Conservation (phyloP, 495 filamentous ascomycete species). For the Hyaloscypha variabilis region DNA sequence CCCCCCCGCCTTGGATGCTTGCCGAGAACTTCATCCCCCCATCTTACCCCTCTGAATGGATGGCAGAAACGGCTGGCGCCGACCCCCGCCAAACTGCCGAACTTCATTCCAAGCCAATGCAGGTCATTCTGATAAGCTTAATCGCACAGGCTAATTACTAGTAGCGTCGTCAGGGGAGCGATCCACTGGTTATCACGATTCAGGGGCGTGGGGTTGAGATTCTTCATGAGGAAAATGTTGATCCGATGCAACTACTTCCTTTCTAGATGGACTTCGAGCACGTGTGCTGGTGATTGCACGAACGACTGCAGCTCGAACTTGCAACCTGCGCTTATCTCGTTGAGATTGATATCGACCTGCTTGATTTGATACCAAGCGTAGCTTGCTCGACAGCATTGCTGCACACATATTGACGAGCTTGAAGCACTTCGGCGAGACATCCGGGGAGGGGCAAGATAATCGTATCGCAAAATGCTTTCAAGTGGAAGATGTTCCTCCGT, state of each 20-base stretch:
- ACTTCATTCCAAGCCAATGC: neutral
- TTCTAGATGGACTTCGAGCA: neutral
- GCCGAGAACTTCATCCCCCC: neutral
- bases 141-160: neutral
- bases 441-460: too few relatives aligned
- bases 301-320: neutral
- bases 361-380: neutral
- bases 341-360: neutral
- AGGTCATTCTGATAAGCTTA: slow-evolving; percentile 12
- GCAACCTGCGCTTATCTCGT: neutral
- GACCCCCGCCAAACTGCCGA: slow-evolving; percentile 1
- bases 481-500: neutral
- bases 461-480: neutral
- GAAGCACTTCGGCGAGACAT: neutral
- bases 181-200: neutral
- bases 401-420: neutral
- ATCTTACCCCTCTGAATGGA: neutral
- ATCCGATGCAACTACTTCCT: neutral
- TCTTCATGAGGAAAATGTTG: neutral
- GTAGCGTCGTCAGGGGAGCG: neutral
- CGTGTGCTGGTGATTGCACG: neutral
- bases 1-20: neutral
- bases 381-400: neutral
- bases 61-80: slow-evolving; percentile 1
- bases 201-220: neutral